Evolutionary conservation across 2,329 filamentous ascomycete species (phyloP).

Genomic region (Alternaria sp.): DNA sequence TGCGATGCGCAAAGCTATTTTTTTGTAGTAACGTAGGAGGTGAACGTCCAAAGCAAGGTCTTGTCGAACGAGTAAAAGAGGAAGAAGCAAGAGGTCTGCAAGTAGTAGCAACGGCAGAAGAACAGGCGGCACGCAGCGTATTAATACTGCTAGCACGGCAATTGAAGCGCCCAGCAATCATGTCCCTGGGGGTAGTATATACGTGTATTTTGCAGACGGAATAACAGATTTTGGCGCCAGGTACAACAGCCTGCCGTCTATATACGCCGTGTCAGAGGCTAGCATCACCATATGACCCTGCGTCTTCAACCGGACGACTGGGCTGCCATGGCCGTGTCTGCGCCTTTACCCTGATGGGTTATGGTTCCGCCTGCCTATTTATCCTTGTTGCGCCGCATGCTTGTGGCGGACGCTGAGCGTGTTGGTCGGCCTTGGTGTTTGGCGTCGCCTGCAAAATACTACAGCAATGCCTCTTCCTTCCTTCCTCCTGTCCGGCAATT

Average conservation of each 20-base stretch:
- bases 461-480: not conserved
- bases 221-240: constrained; percentile 19
- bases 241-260: constrained; percentile 24
- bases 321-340: constrained; percentile 8
- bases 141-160: constrained; percentile 32
- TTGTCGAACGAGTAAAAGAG: constrained; percentile 10
- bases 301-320: constrained; percentile 31
- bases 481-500: constrained; percentile 3
- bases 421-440: constrained; percentile 1
- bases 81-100: constrained; percentile 14
- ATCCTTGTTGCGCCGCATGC: constrained; percentile 22
- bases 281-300: constrained; percentile 25
- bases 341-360: constrained; percentile 23
- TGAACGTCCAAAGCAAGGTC: constrained; percentile 8
- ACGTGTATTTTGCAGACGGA: constrained; percentile 18
- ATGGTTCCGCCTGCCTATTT: constrained; percentile 26
- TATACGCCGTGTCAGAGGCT: constrained; percentile 30
- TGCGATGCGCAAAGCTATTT: constrained; percentile 13
- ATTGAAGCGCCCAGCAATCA: constrained; percentile 23
- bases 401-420: not conserved
- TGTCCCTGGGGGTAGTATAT: constrained; percentile 13
- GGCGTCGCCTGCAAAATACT: not conserved
- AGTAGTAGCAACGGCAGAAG: constrained; percentile 8
- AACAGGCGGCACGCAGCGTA: constrained; percentile 22
- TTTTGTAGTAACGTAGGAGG: constrained; percentile 5